phyloP scores from a whole-genome alignment of 2,329 filamentous ascomycete genomes.

The Westerdykella sp. region DNA sequence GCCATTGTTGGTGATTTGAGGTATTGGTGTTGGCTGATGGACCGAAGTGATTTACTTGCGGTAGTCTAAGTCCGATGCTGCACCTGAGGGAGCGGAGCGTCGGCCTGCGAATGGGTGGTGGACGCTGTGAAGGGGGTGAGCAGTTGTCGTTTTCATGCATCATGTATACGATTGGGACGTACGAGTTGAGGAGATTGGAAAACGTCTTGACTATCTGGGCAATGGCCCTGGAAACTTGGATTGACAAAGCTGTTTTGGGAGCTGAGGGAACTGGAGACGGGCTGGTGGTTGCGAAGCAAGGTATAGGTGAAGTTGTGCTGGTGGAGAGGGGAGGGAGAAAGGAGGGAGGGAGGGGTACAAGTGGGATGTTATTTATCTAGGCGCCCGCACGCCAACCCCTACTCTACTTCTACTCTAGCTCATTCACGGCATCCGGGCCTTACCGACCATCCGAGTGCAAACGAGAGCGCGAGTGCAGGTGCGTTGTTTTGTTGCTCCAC shows the following conservation, averaged over 20 bases:
- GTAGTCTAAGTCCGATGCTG: conserved; percentile 58
- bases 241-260: conserved; percentile 2
- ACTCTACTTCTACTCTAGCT: no score
- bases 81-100: conserved; percentile 82
- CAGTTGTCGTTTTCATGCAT: conserved; percentile 2
- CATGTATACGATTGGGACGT: conserved; percentile 41
- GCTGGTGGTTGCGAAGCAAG: neutral
- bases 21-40: conserved; percentile 16
- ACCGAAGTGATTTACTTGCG: conserved; percentile 28
- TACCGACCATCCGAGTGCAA: no score
- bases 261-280: neutral
- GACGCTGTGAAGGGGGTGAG: conserved; percentile 51
- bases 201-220: conserved; percentile 80
- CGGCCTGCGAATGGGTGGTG: conserved; percentile 96
- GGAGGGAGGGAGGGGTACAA: neutral
- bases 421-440: no score
- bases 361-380: no score
- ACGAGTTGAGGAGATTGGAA: conserved; percentile 98
- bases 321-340: conserved; percentile 7
- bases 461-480: no score
- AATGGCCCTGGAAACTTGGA: conserved; percentile 32
- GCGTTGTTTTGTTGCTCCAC: conserved; percentile 14
- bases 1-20: conserved; percentile 60
- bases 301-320: neutral
- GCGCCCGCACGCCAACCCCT: no score